Evolutionary conservation across 352 stramenopile genomes (phyloP).

Genomic region (Phytophthora pinifolia): DNA sequence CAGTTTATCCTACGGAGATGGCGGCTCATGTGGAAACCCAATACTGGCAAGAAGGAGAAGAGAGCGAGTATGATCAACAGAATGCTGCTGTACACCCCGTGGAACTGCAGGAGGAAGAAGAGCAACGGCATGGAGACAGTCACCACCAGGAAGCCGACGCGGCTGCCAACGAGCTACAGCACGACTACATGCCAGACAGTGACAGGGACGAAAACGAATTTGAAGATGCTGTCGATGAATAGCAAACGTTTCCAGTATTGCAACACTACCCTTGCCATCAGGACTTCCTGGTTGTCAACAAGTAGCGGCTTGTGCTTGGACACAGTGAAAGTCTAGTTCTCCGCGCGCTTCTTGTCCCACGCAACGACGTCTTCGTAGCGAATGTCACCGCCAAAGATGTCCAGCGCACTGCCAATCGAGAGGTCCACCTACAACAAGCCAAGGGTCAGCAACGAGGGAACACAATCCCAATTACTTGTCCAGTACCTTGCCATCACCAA

Average conservation of each 20-base stretch:
- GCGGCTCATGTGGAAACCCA: constrained; percentile 1
- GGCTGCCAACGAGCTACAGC: background rate
- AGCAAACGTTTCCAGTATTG: too few relatives aligned
- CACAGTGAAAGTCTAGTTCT: constrained; percentile 15
- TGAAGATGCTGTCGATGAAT: constrained; percentile 37
- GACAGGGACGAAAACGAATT: constrained; percentile 31
- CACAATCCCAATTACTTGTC: background rate
- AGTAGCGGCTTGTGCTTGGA: too few relatives aligned
- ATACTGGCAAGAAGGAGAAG: constrained; percentile 11
- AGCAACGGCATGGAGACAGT: background rate
- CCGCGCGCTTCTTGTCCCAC: constrained; percentile 72
- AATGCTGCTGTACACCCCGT: constrained; percentile 11
- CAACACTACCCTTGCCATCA: too few relatives aligned
- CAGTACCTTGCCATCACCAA: constrained; percentile 88
- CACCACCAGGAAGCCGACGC: constrained; percentile 2
- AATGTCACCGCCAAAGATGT: constrained; percentile 96
- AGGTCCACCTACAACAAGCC: constrained; percentile 85
- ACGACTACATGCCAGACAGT: constrained; percentile 9
- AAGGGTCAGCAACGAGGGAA: background rate
- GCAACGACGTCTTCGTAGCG: constrained; percentile 92
- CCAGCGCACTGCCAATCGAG: constrained; percentile 97
- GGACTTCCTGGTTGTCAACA: background rate
- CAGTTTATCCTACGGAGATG: constrained; percentile 15
- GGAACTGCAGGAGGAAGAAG: constrained; percentile 8
- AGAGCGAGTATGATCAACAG: constrained; percentile 13